phyloP scores from a whole-genome alignment of 129 eudicot species.

The Helianthus tuberosus region DNA sequence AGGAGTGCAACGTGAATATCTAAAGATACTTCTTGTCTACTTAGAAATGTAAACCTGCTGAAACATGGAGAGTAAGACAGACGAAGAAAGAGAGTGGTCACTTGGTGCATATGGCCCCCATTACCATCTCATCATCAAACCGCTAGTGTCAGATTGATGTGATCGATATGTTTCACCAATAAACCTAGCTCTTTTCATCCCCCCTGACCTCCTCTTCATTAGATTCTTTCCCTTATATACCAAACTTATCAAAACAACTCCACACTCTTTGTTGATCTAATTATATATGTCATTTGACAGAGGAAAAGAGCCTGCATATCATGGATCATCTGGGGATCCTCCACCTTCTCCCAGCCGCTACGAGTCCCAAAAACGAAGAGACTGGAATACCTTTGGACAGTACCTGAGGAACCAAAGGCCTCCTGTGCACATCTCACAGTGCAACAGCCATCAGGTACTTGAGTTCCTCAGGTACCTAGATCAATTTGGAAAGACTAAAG shows the following conservation, averaged over 20 bases:
- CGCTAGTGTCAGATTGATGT: constrained; percentile 14
- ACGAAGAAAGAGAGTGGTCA: not conserved
- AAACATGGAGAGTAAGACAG: constrained; percentile 5
- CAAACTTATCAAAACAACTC: not conserved
- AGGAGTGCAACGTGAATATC: no score
- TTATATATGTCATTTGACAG: no score
- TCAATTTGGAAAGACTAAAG: constrained; percentile 7
- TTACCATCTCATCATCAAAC: constrained; percentile 21
- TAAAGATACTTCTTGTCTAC: not conserved
- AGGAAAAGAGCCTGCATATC: no score
- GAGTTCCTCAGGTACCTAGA: constrained; percentile 11
- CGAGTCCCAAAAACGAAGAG: not conserved
- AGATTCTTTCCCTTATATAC: not conserved
- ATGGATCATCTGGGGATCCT: not conserved
- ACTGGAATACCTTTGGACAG: not conserved
- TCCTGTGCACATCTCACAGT: not conserved
- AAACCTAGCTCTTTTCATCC: not conserved
- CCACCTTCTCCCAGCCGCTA: not conserved
- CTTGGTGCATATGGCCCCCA: constrained; percentile 28
- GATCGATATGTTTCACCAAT: constrained; percentile 25
- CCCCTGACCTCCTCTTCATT: constrained; percentile 1
- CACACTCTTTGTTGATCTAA: no score
- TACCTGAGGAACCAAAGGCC: constrained; percentile 1
- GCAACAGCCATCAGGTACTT: not conserved
- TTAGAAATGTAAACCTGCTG: not conserved